Evolutionary conservation across 306 rosid genomes (phyloP).

Genomic region (Urtica urens): DNA sequence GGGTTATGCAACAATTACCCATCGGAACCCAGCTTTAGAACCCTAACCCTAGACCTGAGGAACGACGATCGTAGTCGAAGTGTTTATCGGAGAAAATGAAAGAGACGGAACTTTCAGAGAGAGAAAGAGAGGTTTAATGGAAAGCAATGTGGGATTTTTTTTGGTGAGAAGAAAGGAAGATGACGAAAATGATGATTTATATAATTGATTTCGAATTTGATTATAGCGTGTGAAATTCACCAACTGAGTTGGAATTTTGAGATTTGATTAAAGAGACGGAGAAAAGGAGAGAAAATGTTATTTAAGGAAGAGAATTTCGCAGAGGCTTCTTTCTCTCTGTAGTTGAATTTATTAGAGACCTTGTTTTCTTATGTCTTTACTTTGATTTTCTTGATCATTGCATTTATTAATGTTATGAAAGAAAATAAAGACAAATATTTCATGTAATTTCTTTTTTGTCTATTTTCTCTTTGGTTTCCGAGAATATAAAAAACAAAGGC

Average conservation of each 20-base stretch:
- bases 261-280: neutral
- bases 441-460: neutral
- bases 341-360: neutral
- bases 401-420: neutral
- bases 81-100: neutral
- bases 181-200: slow-evolving; percentile 13
- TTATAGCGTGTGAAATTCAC: slow-evolving; percentile 16
- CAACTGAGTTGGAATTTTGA: neutral
- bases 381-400: slow-evolving; percentile 1
- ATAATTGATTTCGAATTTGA: neutral
- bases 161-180: slow-evolving; percentile 1
- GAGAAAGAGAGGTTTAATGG: neutral
- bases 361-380: neutral
- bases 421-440: neutral
- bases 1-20: slow-evolving; percentile 77
- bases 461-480: neutral
- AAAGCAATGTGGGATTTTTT: neutral
- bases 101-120: no score
- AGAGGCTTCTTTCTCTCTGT: slow-evolving; percentile 20
- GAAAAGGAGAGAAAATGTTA: neutral
- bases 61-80: neutral
- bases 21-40: slow-evolving; percentile 8
- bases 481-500: no score
- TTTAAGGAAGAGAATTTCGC: slow-evolving; percentile 8
- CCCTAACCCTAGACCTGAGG: neutral